Evolutionary conservation across 2,329 filamentous ascomycete species (phyloP), one percentile per base, ranked within the genome.

Genomic region (Fusarium hainanense): DNA sequence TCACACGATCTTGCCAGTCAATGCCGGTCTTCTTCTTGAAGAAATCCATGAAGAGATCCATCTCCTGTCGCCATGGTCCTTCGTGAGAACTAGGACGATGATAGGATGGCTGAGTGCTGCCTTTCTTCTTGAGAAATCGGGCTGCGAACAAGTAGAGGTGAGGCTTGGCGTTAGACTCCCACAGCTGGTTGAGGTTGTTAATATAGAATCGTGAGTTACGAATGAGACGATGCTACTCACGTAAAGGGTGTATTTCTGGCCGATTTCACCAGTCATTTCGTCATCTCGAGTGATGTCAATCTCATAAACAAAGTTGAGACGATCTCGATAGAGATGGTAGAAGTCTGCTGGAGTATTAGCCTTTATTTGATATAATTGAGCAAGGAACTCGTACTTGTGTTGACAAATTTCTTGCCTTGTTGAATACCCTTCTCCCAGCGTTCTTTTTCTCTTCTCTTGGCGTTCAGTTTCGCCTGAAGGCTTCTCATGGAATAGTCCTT

Each of bases 271-370:
- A 7, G 72, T 70, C 16, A 77, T 75, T 65, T 77, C 41, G 75
- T 83, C 77, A 79, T 86, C 75, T 75, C 91, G 87, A 4, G 84
- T 84, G 16, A 96, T 79, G 0, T 84, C 83, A 60, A 92, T 80
- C 56, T 89, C 84, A 79, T 93, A 93, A 6, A 82, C 77, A 76
- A 93, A 92, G 49, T 85, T 86, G 0, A 85, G 85, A 5, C 73
- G 58, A 75, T 96, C 92, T 20, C 78, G 80, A 78, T 91, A 93
- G 64, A 92, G 78, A 63, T 88, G 89, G 74, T 89, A 88, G n/a
- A 88, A 81, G 34, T 83, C 89, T 90, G 60, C 6, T 23, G 11
- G 13, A 32, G 14, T 3, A 37, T 70, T 42, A 56, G 48, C 21
- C 32, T n/a, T 32, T 9, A 48, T 4, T 14, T 5, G 9, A 51